Conservation (phyloP, 1,284 basidiomycete species). For the Microbotryum intermedium region DNA sequence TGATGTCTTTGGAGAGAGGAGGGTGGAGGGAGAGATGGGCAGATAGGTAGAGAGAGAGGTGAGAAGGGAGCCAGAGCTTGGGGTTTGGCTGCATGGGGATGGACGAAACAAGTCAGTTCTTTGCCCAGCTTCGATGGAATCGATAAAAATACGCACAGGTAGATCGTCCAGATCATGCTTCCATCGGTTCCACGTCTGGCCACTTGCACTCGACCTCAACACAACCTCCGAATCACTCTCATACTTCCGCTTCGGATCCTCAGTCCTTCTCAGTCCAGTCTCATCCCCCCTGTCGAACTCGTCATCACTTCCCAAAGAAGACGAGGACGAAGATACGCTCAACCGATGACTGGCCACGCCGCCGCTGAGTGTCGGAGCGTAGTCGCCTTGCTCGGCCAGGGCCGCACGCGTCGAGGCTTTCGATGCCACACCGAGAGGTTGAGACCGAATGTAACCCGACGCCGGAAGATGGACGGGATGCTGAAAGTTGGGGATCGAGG, state of each 20-base stretch:
- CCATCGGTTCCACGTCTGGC: slow-evolving; percentile 3
- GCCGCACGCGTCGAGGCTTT: not conserved
- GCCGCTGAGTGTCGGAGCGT: slow-evolving; percentile 16
- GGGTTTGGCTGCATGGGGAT: slow-evolving; percentile 13
- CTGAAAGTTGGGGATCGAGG: not conserved
- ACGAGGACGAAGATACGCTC: not conserved
- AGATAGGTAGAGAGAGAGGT: slow-evolving; percentile 24
- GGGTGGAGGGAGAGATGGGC: slow-evolving; percentile 9
- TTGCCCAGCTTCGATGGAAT: not conserved
- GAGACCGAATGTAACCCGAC: slow-evolving; percentile 14
- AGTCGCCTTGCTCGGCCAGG: too few relatives aligned
- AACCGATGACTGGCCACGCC: slow-evolving; percentile 5
- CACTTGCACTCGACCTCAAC: not conserved
- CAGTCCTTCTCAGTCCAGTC: not conserved
- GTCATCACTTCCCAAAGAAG: not conserved
- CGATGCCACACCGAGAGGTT: slow-evolving; percentile 6
- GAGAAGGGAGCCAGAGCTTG: slow-evolving; percentile 25
- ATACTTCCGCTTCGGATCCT: not conserved
- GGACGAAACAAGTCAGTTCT: not conserved
- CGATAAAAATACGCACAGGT: not conserved
- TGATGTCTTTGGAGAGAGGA: slow-evolving; percentile 22
- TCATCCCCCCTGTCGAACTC: slow-evolving; percentile 3
- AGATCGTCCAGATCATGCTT: slow-evolving; percentile 21
- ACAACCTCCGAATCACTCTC: too few relatives aligned
- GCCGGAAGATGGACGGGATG: slow-evolving; percentile 8